Base-by-base conservation (phyloP, 2,329 filamentous ascomycete genomes). In the Neodidymelliopsis sp. region DNA sequence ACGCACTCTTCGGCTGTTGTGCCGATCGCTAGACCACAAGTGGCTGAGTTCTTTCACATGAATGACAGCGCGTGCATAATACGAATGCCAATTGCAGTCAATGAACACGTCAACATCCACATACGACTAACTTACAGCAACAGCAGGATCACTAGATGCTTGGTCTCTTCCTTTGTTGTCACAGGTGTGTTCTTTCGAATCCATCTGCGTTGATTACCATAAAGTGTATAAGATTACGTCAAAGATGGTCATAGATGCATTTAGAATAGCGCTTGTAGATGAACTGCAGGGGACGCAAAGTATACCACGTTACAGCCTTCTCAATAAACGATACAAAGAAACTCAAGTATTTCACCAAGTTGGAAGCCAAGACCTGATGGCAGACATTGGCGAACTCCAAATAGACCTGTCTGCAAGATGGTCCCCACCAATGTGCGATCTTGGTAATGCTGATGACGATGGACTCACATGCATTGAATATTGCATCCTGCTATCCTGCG, bases 1-100 rank as follows among this genome's bases (percentile, higher is more conserved):
- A 49, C 46, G 46, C 31, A 42, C 27, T 43, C 39, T 34, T 49
- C 46, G 39, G 46, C 34, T 39, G 24, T 23, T 39, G 39, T 44
- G 39, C 46, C 46, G 46, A 49, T 42, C 45, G 11, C 29, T n/a
- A 37, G 34, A 16, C 22, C 38, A 18, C 23, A 18, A 33, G 23
- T 49, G 46, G 46, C 46, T 44, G 39, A 43, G 16, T 16, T 13
- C 39, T 31, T 29, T 42, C 37, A 49, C 38, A 30, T 49, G 45
- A 36, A 49, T 49, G 45, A 33, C 19, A 37, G 45, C 24, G 31
- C 25, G 13, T 20, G 20, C 25, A 13, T 24, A 38, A 29, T 29
- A 24, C 39, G 28, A 25, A 35, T 23, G 39, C 46, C 34, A 35
- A 30, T 25, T 25, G 40, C 39, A 35, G 12, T 39, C 47, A 35